Evolutionary conservation across 306 rosid species (phyloP).

Genomic region (Argentina anserina): DNA sequence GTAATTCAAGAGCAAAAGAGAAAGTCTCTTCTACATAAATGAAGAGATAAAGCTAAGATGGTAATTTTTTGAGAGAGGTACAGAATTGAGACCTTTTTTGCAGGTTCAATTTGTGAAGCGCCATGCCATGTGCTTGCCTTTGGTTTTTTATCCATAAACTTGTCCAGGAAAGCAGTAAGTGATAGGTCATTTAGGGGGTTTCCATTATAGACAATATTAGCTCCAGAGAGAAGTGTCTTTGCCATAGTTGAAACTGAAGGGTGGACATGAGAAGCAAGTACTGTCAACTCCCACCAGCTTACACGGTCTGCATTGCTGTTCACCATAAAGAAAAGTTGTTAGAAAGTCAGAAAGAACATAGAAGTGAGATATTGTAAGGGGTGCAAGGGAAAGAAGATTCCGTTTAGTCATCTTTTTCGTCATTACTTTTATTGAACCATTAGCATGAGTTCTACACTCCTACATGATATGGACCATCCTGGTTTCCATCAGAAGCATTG

Average conservation of each 20-base stretch:
- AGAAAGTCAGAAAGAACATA: neutral
- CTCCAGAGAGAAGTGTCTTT: conserved; percentile 77
- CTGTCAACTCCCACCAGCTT: conserved; percentile 94
- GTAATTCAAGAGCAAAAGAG: neutral
- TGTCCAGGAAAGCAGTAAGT: conserved; percentile 84
- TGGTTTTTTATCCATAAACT: conserved; percentile 96
- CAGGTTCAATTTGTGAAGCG: conserved; percentile 93
- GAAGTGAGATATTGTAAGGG: neutral
- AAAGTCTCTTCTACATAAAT: neutral
- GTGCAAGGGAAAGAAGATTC: neutral
- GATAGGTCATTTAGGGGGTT: conserved; percentile 78
- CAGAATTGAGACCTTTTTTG: conserved; percentile 55
- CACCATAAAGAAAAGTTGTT: neutral
- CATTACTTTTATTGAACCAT: neutral
- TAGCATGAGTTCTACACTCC: neutral
- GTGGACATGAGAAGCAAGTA: conserved; percentile 85
- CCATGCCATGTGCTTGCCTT: conserved; percentile 89
- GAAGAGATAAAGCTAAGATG: neutral
- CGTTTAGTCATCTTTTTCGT: neutral
- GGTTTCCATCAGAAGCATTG: neutral
- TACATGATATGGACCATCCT: neutral
- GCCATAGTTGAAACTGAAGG: conserved; percentile 97
- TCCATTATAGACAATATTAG: conserved; percentile 84
- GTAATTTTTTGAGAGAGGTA: neutral
- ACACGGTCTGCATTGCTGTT: conserved; percentile 83